A percentile compares a stretch with the other conserved stretches of the same genome.
phyloP scores from a whole-genome alignment of 331 rosid genomes.

The Quercus lobata region DNA sequence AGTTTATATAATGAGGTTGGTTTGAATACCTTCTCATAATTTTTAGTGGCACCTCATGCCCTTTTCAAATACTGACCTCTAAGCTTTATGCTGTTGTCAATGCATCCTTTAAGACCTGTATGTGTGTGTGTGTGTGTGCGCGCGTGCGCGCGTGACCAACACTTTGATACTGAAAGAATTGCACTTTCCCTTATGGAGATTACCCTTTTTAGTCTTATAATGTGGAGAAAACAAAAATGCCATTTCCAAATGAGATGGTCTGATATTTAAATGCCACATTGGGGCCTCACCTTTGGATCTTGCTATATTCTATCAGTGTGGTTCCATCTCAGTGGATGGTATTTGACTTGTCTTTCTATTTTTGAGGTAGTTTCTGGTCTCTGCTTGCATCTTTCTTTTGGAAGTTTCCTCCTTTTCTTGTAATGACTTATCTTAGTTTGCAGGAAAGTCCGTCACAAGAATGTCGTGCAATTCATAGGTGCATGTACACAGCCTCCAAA shows the following conservation, averaged over 20 bases:
- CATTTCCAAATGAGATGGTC: neutral
- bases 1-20: constrained; percentile 97
- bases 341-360: neutral
- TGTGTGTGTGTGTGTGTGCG: neutral
- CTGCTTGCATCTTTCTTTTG: neutral
- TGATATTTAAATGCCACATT: no score
- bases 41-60: constrained; percentile 11
- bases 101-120: neutral
- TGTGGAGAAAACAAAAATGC: constrained; percentile 5
- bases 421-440: constrained; percentile 24
- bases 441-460: constrained; percentile 98
- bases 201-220: neutral
- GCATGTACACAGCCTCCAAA: constrained; percentile 90
- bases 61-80: constrained; percentile 4
- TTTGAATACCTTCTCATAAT: constrained; percentile 20
- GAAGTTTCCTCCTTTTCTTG: constrained; percentile 19
- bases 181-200: neutral
- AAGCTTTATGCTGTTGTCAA: neutral
- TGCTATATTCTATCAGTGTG: neutral
- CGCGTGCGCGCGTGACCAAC: neutral
- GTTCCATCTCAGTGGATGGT: neutral
- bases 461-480: constrained; percentile 97
- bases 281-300: neutral
- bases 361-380: neutral
- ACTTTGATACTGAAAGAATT: neutral